Conservation (phyloP, 192 early-diverging fungal genomes). For the Entophlyctis luteolus region DNA sequence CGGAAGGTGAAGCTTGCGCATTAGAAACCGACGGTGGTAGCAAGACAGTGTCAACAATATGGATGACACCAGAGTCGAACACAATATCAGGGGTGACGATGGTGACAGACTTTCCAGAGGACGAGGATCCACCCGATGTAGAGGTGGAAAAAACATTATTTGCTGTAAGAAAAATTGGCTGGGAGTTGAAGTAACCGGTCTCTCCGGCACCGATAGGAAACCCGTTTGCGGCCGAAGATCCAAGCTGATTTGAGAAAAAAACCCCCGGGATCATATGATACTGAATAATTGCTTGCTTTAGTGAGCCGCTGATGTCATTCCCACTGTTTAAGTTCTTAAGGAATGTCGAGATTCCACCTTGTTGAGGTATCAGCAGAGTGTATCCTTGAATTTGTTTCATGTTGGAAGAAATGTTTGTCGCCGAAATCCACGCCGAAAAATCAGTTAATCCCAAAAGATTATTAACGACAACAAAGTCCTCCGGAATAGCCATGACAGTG, state of each 20-base stretch:
- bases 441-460: conserved; percentile 1
- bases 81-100: conserved; percentile 20
- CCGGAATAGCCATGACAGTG: conserved; percentile 16
- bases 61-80: conserved; percentile 31
- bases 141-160: conserved; percentile 1
- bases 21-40: conserved; percentile 11
- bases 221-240: not conserved
- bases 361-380: conserved; percentile 20
- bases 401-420: not conserved
- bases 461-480: conserved; percentile 15
- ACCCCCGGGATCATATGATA: conserved; percentile 24
- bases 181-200: conserved; percentile 7
- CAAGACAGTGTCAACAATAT: conserved; percentile 30
- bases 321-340: not conserved
- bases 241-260: conserved; percentile 15
- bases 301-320: not conserved
- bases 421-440: not conserved
- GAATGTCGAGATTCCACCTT: conserved; percentile 19
- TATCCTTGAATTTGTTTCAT: conserved; percentile 15
- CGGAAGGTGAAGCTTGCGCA: conserved; percentile 9
- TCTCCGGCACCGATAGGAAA: not conserved
- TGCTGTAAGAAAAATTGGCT: not conserved
- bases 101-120: not conserved
- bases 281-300: conserved; percentile 13
- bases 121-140: not conserved